phyloP scores from a whole-genome alignment of 768 basidiomycete genomes.

The Boletus vinaceobasis region DNA sequence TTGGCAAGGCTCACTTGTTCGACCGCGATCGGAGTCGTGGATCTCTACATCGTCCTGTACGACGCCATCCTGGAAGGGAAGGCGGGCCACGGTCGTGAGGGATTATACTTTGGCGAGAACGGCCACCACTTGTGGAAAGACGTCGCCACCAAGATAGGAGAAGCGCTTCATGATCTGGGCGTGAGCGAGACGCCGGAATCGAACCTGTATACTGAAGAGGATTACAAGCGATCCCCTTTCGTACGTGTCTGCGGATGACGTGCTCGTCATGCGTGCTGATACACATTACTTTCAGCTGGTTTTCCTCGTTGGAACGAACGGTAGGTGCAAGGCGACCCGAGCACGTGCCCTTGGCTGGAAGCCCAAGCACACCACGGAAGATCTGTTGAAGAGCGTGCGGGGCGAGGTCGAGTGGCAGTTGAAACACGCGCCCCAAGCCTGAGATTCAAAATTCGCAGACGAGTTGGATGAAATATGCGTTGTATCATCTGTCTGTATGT shows the following conservation, averaged over 20 bases:
- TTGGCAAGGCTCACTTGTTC: neutral
- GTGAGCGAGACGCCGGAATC: slow-evolving; percentile 30
- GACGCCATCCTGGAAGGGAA: slow-evolving; percentile 32
- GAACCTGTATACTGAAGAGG: slow-evolving; percentile 38
- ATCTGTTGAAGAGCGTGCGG: slow-evolving; percentile 19
- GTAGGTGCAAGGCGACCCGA: slow-evolving; percentile 16
- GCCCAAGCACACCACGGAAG: slow-evolving; percentile 31
- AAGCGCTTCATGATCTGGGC: slow-evolving; percentile 22
- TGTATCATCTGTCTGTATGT: neutral
- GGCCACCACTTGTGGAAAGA: slow-evolving; percentile 48
- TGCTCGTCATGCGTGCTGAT: neutral
- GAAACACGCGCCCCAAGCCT: neutral
- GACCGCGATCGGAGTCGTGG: slow-evolving; percentile 20
- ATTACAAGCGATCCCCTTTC: slow-evolving; percentile 1
- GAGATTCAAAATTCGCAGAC: neutral
- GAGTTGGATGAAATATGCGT: neutral
- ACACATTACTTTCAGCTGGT: slow-evolving; percentile 5
- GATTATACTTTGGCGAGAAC: slow-evolving; percentile 52
- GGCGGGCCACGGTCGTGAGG: slow-evolving; percentile 36
- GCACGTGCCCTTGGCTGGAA: slow-evolving; percentile 27
- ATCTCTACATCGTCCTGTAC: slow-evolving; percentile 44
- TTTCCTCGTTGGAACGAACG: slow-evolving; percentile 23
- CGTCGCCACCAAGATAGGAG: slow-evolving; percentile 41
- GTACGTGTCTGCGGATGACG: slow-evolving; percentile 3
- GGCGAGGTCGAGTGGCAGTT: slow-evolving; percentile 22